Conservation (phyloP, 1,284 basidiomycete species). For the Ustilago crameri region DNA sequence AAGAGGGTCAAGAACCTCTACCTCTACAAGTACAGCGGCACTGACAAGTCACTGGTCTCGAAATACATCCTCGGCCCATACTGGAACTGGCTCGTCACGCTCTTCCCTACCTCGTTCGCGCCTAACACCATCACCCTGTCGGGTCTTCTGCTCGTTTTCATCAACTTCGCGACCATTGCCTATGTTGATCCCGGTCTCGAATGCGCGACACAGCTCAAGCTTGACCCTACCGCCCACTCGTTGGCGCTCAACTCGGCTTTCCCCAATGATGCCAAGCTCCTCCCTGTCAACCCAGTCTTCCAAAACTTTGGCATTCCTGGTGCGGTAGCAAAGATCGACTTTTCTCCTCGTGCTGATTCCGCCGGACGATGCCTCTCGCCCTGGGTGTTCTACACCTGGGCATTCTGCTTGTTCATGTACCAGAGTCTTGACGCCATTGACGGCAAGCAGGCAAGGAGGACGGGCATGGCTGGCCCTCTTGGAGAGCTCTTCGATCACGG, state of each 20-base stretch:
- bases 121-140: conserved; percentile 77
- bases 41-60: conserved; percentile 74
- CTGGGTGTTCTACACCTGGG: conserved; percentile 73
- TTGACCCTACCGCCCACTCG: conserved; percentile 43
- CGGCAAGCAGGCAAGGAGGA: conserved; percentile 92
- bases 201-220: conserved; percentile 58
- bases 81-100: conserved; percentile 92
- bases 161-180: conserved; percentile 85
- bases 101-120: conserved; percentile 87
- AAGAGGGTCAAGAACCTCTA: conserved; percentile 71
- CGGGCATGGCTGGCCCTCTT: conserved; percentile 93
- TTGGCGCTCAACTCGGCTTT: conserved; percentile 24
- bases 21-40: conserved; percentile 73
- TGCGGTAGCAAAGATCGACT: conserved; percentile 30
- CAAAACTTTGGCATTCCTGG: conserved; percentile 49
- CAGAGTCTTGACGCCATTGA: conserved; percentile 90
- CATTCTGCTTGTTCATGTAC: conserved; percentile 87
- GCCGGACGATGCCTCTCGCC: conserved; percentile 36
- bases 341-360: conserved; percentile 20
- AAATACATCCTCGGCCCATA: conserved; percentile 86
- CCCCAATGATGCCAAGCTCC: conserved; percentile 41
- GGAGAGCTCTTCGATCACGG: conserved; percentile 99
- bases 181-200: conserved; percentile 52
- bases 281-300: conserved; percentile 51
- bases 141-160: conserved; percentile 82